Base-by-base conservation (phyloP, 2,329 filamentous ascomycete genomes). In the Zymoseptoria pseudotritici region DNA sequence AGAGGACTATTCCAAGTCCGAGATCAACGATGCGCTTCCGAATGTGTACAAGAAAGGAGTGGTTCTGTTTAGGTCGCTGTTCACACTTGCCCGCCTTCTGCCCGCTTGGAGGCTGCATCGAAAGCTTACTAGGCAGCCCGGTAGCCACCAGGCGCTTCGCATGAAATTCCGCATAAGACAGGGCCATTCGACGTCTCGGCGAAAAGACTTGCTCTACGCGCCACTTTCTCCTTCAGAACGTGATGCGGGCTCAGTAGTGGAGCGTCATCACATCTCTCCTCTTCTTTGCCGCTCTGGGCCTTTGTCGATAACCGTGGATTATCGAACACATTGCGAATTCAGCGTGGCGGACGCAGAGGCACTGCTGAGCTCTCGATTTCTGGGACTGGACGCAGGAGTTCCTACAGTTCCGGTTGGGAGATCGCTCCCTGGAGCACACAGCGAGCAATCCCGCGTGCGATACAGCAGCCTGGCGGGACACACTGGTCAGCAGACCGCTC, bases 1-100 rank as follows among this genome's bases (percentile, higher is more conserved):
- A 60, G 71, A 79, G 72, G 72, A 79, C 72, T 72, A 81, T 83
- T 71, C 90, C 58, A 68, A 79, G 5, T 68, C 78, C 49, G 82
- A 86, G 61, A 74, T 85, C 56, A 80, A 75, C 57, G 79, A 83
- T 53, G 79, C 83, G 31, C 78, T 97, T 56, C 91, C 94, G 13
- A 93, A 90, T 56, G 86, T 96, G 60, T 99, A 99, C 81, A 99
- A 99, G 78, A 94, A 96, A 77, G 91, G 90, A 68, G 96, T 99
- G 65, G 89, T 97, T 66, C 86, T 97, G 68, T 97, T 97, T 76
- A 85, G 94, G 61, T 91, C 91, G 1, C 81, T 99, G 53, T 96
- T 90, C 73, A 85, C 90, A 55, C 89, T 89, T 58, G 85, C 90
- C 50, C 88, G 90, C 68, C 83, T 97, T 63, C 78, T 96, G 63